These are phyloP conservation scores for Telfairia occidentalis DNA, from an alignment of 331 rosid genomes.

Conservation along the genomic window DNA sequence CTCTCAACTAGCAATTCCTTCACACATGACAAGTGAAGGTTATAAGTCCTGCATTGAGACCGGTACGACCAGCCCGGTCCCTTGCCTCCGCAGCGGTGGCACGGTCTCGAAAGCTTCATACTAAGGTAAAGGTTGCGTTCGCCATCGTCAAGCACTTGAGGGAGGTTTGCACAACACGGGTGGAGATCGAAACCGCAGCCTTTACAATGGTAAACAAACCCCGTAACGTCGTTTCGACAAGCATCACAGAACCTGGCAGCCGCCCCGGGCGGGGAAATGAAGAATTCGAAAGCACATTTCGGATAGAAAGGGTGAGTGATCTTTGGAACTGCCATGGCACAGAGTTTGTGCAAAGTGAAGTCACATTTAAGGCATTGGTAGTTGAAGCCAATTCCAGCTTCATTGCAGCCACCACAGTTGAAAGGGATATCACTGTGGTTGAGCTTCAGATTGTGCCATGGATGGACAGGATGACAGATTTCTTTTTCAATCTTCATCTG, in stretches of 20 bases:
- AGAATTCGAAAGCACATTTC: conserved; percentile 29
- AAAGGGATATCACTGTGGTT: conserved; percentile 37
- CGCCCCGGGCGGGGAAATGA: conserved; percentile 22
- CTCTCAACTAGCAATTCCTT: conserved; percentile 44
- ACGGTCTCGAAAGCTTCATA: conserved; percentile 25
- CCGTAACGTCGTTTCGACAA: conserved; percentile 28
- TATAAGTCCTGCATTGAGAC: conserved; percentile 33
- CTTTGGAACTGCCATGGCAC: conserved; percentile 26
- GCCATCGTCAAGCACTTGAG: conserved; percentile 34
- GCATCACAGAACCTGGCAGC: conserved; percentile 30
- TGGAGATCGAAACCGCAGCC: conserved; percentile 39
- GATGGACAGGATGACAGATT: conserved; percentile 35
- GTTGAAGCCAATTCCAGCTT: conserved; percentile 39
- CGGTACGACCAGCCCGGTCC: conserved; percentile 41
- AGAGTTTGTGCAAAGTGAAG: conserved; percentile 33
- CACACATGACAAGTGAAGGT: conserved; percentile 40
- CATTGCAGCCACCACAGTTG: conserved; percentile 46
- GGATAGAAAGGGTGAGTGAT: conserved; percentile 29
- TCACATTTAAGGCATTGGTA: conserved; percentile 35
- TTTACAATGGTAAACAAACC: conserved; percentile 38
- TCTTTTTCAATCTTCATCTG: conserved; percentile 30
- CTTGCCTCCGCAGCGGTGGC: conserved; percentile 34
- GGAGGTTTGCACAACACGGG: conserved; percentile 44
- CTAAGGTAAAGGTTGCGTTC: conserved; percentile 26
- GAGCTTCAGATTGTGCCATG: conserved; percentile 30